Percentiles rank a stretch among this genome's conserved stretches.
Evolutionary conservation across 495 filamentous ascomycete genomes (phyloP).

Genomic region (Aspergillus hancockii): DNA sequence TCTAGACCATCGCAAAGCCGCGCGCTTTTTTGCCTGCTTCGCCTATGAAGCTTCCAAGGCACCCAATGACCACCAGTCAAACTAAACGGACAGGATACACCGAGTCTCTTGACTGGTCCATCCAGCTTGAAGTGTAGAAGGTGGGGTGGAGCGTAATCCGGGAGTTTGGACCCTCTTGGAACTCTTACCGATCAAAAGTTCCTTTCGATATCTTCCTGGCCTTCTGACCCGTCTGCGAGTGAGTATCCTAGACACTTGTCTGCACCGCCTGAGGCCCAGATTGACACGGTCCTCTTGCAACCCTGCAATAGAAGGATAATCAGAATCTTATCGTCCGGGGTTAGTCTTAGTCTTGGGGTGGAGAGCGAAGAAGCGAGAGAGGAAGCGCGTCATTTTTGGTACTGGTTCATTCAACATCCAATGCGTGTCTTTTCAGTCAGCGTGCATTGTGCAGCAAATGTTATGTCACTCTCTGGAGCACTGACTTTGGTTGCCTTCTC

Average conservation of each 20-base stretch:
- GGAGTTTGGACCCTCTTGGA: slow-evolving; percentile 14
- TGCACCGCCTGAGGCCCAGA: background rate
- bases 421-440: background rate
- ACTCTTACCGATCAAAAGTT: background rate
- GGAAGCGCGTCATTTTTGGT: background rate
- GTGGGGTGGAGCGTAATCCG: slow-evolving; percentile 12
- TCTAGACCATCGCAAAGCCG: background rate
- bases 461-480: slow-evolving; percentile 9
- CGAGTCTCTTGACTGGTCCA: slow-evolving; percentile 7
- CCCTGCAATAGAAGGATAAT: background rate
- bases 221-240: background rate
- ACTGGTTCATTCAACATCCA: background rate
- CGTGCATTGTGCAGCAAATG: slow-evolving; percentile 1
- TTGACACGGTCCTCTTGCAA: slow-evolving; percentile 3
- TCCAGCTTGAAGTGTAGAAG: slow-evolving; percentile 8
- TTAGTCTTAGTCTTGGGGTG: background rate
- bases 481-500: slow-evolving; percentile 15
- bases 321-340: slow-evolving; percentile 4
- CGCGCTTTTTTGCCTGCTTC: slow-evolving; percentile 9
- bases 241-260: background rate
- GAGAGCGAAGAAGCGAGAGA: background rate
- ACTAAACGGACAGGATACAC: background rate
- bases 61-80: slow-evolving; percentile 15
- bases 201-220: background rate
- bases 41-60: slow-evolving; percentile 18